phyloP scores from a whole-genome alignment of 441 rosid genomes.

The Erodium texanum region DNA sequence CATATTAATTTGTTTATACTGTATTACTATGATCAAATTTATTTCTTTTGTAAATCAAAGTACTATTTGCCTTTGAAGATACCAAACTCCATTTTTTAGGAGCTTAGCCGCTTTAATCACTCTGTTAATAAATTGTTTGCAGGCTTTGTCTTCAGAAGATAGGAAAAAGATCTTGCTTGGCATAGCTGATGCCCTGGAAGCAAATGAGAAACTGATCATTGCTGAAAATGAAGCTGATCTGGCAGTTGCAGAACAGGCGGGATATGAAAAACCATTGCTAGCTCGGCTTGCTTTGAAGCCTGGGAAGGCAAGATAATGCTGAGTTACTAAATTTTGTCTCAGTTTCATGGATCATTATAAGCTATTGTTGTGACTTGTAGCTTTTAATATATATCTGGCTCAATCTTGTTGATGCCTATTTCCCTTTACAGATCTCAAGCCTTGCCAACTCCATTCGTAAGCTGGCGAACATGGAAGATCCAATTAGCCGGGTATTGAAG shows the following conservation, averaged over 20 bases:
- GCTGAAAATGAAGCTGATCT: slow-evolving; percentile 83
- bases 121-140: slow-evolving; percentile 20
- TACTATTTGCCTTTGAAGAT: background rate
- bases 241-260: slow-evolving; percentile 64
- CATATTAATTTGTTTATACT: slow-evolving; percentile 13
- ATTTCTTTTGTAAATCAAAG: slow-evolving; percentile 9
- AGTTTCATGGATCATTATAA: background rate
- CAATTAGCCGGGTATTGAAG: slow-evolving; percentile 70
- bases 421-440: slow-evolving; percentile 53
- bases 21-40: background rate
- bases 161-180: slow-evolving; percentile 65
- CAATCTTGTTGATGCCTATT: slow-evolving; percentile 12
- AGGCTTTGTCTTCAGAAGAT: slow-evolving; percentile 79
- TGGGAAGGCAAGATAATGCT: slow-evolving; percentile 58
- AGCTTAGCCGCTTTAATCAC: slow-evolving; percentile 4
- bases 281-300: slow-evolving; percentile 79
- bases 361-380: background rate
- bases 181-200: slow-evolving; percentile 79
- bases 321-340: background rate
- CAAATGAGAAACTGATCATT: slow-evolving; percentile 53
- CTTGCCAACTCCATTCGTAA: slow-evolving; percentile 74
- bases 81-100: background rate
- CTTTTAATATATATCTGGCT: background rate
- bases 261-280: slow-evolving; percentile 70
- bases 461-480: slow-evolving; percentile 96